Evolutionary conservation across 2,329 filamentous ascomycete species (phyloP).

Genomic region (Cyphellophora europaea): DNA sequence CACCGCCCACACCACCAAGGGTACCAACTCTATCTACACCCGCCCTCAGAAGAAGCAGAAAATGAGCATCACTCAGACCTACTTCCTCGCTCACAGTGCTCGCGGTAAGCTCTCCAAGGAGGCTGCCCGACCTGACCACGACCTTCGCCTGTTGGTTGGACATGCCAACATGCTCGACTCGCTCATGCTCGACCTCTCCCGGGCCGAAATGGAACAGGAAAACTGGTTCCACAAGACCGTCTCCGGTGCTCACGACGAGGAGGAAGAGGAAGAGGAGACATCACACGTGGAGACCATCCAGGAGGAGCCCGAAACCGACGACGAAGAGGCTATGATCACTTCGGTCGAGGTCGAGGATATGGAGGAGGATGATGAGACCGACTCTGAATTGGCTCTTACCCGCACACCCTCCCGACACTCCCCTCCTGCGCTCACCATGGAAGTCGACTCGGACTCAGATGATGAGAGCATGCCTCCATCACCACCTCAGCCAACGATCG

Average conservation of each 20-base stretch:
- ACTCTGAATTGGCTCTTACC: constrained; percentile 56
- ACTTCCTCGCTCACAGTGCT: constrained; percentile 91
- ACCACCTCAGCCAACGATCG: constrained; percentile 49
- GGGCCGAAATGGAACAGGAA: constrained; percentile 92
- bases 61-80: constrained; percentile 97
- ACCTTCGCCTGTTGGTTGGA: constrained; percentile 88
- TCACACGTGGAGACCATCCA: constrained; percentile 68
- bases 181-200: constrained; percentile 82
- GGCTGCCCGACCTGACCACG: constrained; percentile 82
- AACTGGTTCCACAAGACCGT: constrained; percentile 97
- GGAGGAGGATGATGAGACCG: constrained; percentile 53
- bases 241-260: constrained; percentile 55
- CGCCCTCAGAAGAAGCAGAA: constrained; percentile 47
- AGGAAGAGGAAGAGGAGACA: constrained; percentile 57
- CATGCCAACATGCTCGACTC: constrained; percentile 97
- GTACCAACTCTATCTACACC: constrained; percentile 16
- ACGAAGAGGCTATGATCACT: constrained; percentile 44
- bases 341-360: constrained; percentile 42
- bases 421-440: constrained; percentile 61
- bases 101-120: constrained; percentile 90
- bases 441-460: constrained; percentile 59
- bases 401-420: constrained; percentile 59
- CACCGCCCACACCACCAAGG: constrained; percentile 12
- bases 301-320: constrained; percentile 56
- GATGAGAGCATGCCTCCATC: constrained; percentile 66